phyloP scores from a whole-genome alignment of 2,329 filamentous ascomycete species.

The Colletotrichum magnum region DNA sequence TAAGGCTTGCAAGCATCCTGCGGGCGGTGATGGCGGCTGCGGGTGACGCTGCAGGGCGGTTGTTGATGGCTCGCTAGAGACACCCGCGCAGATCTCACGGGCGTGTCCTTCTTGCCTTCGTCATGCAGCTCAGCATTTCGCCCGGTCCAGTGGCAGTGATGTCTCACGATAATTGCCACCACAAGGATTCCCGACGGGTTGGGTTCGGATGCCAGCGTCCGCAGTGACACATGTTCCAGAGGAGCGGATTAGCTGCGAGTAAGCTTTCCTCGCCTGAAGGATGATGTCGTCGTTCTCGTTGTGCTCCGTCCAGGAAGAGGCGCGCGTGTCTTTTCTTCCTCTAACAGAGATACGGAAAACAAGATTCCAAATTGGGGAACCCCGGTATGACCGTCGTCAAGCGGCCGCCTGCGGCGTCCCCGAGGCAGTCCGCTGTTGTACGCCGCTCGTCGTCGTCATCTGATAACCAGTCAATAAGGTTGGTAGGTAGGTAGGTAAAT shows the following conservation, averaged over 20 bases:
- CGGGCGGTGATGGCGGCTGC: too few relatives aligned
- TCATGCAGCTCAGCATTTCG: not conserved
- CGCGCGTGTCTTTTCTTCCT: too few relatives aligned
- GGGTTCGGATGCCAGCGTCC: not conserved
- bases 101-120: not conserved
- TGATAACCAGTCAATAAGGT: not conserved
- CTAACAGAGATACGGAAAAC: too few relatives aligned
- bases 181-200: not conserved
- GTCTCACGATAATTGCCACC: slow-evolving; percentile 4
- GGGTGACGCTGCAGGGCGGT: not conserved
- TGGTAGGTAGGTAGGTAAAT: not conserved
- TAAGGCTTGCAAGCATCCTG: not conserved
- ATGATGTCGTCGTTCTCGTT: not conserved
- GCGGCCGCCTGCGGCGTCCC: too few relatives aligned
- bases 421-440: too few relatives aligned
- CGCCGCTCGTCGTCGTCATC: slow-evolving; percentile 18
- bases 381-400: too few relatives aligned
- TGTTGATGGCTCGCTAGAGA: not conserved
- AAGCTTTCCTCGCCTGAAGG: slow-evolving; percentile 7
- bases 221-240: not conserved
- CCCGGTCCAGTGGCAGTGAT: not conserved
- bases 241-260: not conserved
- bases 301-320: not conserved
- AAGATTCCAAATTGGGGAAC: too few relatives aligned
- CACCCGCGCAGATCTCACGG: not conserved